These are phyloP conservation scores for Brassica cretica DNA, from an alignment of 345 rosid genomes.

Conservation along the genomic window DNA sequence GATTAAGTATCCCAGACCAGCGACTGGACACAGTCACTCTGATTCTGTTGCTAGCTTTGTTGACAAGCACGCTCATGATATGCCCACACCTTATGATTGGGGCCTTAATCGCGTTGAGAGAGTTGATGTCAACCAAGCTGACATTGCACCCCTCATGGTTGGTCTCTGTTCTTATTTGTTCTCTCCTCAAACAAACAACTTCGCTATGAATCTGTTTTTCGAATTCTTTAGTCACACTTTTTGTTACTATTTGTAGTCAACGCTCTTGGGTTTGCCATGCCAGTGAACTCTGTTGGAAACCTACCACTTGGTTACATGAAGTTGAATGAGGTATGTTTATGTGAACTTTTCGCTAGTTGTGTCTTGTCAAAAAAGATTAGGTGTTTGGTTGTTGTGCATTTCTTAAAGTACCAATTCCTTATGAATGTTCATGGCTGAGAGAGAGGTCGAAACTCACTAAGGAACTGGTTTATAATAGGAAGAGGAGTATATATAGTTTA, in stretches of 20 bases:
- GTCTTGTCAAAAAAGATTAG: conserved; percentile 16
- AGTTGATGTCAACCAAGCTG: conserved; percentile 97
- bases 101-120: conserved; percentile 80
- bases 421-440: background rate
- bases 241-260: conserved; percentile 56
- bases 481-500: background rate
- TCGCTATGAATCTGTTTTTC: background rate
- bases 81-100: conserved; percentile 82
- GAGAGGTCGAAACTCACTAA: conserved; percentile 5
- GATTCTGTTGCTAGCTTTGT: conserved; percentile 62
- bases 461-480: conserved; percentile 3
- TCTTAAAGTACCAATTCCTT: conserved; percentile 6
- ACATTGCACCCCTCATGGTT: conserved; percentile 95
- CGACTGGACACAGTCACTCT: conserved; percentile 46
- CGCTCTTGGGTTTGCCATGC: conserved; percentile 91
- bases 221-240: conserved; percentile 23
- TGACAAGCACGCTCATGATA: conserved; percentile 85
- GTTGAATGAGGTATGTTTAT: conserved; percentile 64
- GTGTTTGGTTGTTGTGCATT: conserved; percentile 1
- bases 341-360: conserved; percentile 6
- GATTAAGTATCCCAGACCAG: conserved; percentile 63
- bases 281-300: conserved; percentile 92
- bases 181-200: conserved; percentile 4
- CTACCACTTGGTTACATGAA: conserved; percentile 80
- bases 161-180: conserved; percentile 16